Evolutionary conservation across 345 rosid genomes (phyloP).

Genomic region (Anastatica hierochuntica): DNA sequence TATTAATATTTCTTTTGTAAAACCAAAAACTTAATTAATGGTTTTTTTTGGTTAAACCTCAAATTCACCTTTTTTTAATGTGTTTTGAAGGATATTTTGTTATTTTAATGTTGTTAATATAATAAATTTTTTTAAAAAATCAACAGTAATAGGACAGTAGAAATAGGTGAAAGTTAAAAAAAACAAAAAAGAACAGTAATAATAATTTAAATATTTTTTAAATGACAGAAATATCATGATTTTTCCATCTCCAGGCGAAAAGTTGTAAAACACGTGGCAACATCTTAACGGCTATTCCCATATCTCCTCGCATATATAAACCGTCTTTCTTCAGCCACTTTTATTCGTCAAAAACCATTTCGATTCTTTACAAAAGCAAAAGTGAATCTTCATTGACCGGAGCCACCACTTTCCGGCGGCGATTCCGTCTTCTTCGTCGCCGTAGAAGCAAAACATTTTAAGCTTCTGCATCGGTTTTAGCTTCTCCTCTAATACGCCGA

Average conservation of each 20-base stretch:
- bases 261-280: slow-evolving; percentile 1
- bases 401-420: slow-evolving; percentile 18
- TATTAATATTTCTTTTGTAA: no score
- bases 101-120: no score
- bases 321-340: background rate
- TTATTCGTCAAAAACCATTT: background rate
- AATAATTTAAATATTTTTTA: no score
- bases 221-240: no score
- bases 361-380: background rate
- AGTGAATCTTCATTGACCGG: background rate
- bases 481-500: background rate
- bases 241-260: background rate
- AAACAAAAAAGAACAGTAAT: no score
- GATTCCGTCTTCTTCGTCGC: background rate
- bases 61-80: no score
- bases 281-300: slow-evolving; percentile 8
- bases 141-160: no score
- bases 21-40: no score
- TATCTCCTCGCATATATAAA: slow-evolving; percentile 14
- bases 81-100: no score
- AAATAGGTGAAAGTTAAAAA: no score
- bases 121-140: no score
- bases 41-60: no score
- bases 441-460: slow-evolving; percentile 12
- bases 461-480: background rate